These are phyloP conservation scores for Sanghuangporus sanghuang DNA, from an alignment of 1,284 basidiomycete species.

Conservation along the genomic window DNA sequence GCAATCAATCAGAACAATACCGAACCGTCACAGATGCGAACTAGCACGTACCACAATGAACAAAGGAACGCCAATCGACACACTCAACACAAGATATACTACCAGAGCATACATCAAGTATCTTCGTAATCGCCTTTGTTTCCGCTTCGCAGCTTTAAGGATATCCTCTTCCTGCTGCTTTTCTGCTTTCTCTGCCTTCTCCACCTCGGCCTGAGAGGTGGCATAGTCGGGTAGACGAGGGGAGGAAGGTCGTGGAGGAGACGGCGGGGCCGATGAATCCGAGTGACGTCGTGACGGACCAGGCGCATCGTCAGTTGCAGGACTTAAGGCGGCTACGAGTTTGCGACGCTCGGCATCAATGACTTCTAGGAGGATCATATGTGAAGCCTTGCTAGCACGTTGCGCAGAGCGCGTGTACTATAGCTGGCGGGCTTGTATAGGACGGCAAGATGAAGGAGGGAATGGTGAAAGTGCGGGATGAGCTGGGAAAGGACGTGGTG, in stretches of 20 bases:
- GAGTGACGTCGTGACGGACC: slow-evolving; percentile 6
- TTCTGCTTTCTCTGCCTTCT: slow-evolving; percentile 9
- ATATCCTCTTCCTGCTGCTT: background rate
- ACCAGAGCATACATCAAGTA: slow-evolving; percentile 26
- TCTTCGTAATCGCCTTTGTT: slow-evolving; percentile 21
- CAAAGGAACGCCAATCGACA: slow-evolving; percentile 30
- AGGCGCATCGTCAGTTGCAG: background rate
- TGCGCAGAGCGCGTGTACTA: slow-evolving; percentile 4
- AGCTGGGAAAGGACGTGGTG: background rate
- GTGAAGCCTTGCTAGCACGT: background rate
- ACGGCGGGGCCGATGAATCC: background rate
- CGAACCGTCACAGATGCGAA: slow-evolving; percentile 22
- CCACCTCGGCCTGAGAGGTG: slow-evolving; percentile 14
- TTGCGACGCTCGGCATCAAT: slow-evolving; percentile 14
- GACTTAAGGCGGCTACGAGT: background rate
- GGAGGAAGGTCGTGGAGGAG: background rate
- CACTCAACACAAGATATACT: slow-evolving; percentile 28
- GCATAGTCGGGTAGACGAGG: slow-evolving; percentile 13
- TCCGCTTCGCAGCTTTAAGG: background rate
- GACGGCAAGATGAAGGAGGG: background rate
- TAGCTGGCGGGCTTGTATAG: background rate
- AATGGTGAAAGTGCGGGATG: background rate
- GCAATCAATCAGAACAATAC: slow-evolving; percentile 25
- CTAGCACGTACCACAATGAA: slow-evolving; percentile 28
- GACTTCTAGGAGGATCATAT: slow-evolving; percentile 18